Evolutionary conservation across 2,329 filamentous ascomycete genomes (phyloP), one percentile per base, ranked within the genome.

Genomic region (Penicillium sp.): DNA sequence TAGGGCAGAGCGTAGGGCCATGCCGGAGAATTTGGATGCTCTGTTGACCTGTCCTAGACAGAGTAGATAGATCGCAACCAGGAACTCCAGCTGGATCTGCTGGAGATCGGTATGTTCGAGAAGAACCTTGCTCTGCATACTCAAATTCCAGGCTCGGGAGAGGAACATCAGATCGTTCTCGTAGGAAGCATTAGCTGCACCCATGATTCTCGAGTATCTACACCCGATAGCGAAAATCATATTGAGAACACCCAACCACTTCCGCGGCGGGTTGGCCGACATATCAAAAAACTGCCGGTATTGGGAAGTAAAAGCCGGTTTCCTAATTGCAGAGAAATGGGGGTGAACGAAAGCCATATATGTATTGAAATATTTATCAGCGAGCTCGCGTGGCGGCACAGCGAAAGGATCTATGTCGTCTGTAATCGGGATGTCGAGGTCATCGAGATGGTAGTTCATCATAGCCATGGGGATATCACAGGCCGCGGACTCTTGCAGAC

Each of bases 171-270:
- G 51, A 38, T 75, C 70, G 46, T 75, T 64, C n/a, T 65, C 61
- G 30, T 69, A 65, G 2, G 30, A 28, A 1, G 56, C 56, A 30
- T 50, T 64, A 2, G 58, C 53, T 14, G 60, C 56, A 30, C 70
- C 56, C 14, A 64, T 60, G 6, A 74, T 57, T n/a, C 67, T 69
- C 18, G 66, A 68, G 51, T 74, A 71, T 28, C 67, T 68, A 51
- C 71, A 73, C 2, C 70, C 72, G 49, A 77, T 72, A 5, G 74
- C 74, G 46, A 77, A 74, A n/a, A 77, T 69, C 62, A 76, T 66
- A 49, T 77, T 76, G 46, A 77, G 49, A n/a, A 75, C 71, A 1
- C 73, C 72, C 5, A 76, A 62, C 71, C 71, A 74, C 50, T 69
- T 67, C 22, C 54, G 57, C 0, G 66, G 68, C 2, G 71, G 69